Evolutionary conservation across 306 rosid genomes (phyloP), one percentile per base, ranked within the genome.

Genomic region (Acacia melanoxylon): DNA sequence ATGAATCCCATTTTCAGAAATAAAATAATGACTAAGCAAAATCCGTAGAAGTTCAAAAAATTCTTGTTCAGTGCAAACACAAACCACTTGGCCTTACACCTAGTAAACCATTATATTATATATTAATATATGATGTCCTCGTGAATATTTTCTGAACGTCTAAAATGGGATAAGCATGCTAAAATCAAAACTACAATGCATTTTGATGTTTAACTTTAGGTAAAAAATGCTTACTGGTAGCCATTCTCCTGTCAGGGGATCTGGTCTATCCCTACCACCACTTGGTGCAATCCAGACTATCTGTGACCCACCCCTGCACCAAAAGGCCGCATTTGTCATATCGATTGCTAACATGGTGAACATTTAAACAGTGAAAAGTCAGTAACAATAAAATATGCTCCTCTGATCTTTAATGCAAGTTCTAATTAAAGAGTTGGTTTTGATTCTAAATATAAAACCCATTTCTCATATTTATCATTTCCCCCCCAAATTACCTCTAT

Each of bases 241-340:
- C 90, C 94, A 96, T 80, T 93, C 99, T 78, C 88, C 86, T 8
- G 93, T 89, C 1, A 51, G 62, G 22, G 92, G 91, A 90, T 88
- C 90, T 33, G 97, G 91, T 69, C 99, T 90, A 74, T 96, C 99
- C 90, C 99, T 91, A 24, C 99, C 99, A 15, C 99, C 99, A 45
- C 99, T 96, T 49, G 99, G 98, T 61, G 99, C 99, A 89, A 96
- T 91, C 99, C 99, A 96, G 74, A 96, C 78, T 65, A 96, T 67
- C 82, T 93, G 98, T 41, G 98, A 96, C 69, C 99, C 98, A 79
- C 91, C 85, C 92, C 99, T 96, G 84, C 81, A 79, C 27, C 71
- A 88, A 78, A 72, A 54, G 70, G 74, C 67, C 45, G 49, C 37
- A 65, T 61, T 61, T 41, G 29, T 78, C 76, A 80, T 45, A 62